Conservation (phyloP, 352 stramenopile species). For the Phytophthora idaei region DNA sequence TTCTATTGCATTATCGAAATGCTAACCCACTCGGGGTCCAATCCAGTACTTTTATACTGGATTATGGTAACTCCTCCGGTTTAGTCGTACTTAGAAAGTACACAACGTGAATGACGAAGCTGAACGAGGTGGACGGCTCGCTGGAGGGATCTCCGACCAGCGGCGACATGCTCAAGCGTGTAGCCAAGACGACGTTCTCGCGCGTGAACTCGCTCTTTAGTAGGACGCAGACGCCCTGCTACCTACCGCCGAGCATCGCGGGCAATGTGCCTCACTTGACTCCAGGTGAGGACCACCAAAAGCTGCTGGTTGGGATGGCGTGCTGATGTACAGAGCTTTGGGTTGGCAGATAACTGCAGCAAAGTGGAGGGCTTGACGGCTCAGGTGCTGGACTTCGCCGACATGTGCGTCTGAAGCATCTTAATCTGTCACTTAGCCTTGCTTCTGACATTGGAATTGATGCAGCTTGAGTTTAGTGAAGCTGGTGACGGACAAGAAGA, state of each 20-base stretch:
- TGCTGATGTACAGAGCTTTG: background rate
- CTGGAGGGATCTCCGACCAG: conserved; percentile 21
- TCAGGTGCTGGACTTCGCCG: conserved; percentile 69
- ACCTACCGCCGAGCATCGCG: conserved; percentile 66
- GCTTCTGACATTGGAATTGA: background rate
- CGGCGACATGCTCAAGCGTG: conserved; percentile 37
- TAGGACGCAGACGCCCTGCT: conserved; percentile 66
- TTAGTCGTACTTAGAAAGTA: conserved; percentile 24
- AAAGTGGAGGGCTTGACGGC: conserved; percentile 66
- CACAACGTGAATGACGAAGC: conserved; percentile 11
- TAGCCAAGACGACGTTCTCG: conserved; percentile 17
- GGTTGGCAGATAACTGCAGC: conserved; percentile 57
- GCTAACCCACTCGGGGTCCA: too few species aligned
- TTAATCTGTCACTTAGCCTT: background rate
- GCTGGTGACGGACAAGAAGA: conserved; percentile 44
- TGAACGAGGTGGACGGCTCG: background rate
- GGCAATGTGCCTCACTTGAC: conserved; percentile 79
- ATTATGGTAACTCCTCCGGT: too few species aligned
- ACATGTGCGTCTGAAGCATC: conserved; percentile 53
- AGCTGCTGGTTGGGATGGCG: background rate
- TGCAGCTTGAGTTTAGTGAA: conserved; percentile 26
- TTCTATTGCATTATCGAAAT: too few species aligned
- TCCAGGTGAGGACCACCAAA: conserved; percentile 38
- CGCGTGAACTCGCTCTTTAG: conserved; percentile 38
- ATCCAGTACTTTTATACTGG: too few species aligned